Base-by-base conservation (phyloP, 1,284 basidiomycete species). In the Porodaedalea pini region DNA sequence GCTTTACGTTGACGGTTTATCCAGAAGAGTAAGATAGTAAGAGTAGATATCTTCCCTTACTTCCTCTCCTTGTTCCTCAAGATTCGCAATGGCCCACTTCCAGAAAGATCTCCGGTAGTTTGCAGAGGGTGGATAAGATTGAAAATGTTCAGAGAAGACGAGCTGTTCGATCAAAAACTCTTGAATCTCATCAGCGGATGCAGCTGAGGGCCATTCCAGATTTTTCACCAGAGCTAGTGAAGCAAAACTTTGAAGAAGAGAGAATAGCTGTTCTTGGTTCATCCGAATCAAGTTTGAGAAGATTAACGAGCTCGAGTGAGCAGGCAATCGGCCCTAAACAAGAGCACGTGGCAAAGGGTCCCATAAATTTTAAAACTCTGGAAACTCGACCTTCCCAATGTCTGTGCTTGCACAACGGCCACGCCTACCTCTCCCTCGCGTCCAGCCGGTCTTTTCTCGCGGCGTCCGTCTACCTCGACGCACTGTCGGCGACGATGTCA, bases 21-120 rank as follows among this genome's bases (percentile, higher is more conserved):
- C 67, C 52, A 81, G 68, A 15, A 85, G 64, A 1, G 72, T 70
- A 43, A 86, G 62, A 63, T 83, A 84, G 62, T 78, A 75, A 8
- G 81, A 75, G 68, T 88, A 88, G 25, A 90, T 78, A 44, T 75
- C 74, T 54, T 77, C 69, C 65, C 88, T 82, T 40, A 90, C 78
- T 67, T 89, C 86, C 57, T 81, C 77, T 17, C 70, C 67, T 25
- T 62, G 55, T 5, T 62, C 65, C 68, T 90, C 88, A 21, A 90
- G 70, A 32, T 73, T 67, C 27, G 68, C 65, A 21, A 90, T 78
- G 0, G 73, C 74, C 80, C 82, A 85, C 70, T 89, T 90, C 86
- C 86, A 90, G 65, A 89, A 89, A 0, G 67, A 59, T 50, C 71
- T 71, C 60, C 86, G 85, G 62, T 86, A 89, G 61, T 80, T 74